phyloP scores from a whole-genome alignment of 345 rosid genomes.

The Cochlearia excelsa region DNA sequence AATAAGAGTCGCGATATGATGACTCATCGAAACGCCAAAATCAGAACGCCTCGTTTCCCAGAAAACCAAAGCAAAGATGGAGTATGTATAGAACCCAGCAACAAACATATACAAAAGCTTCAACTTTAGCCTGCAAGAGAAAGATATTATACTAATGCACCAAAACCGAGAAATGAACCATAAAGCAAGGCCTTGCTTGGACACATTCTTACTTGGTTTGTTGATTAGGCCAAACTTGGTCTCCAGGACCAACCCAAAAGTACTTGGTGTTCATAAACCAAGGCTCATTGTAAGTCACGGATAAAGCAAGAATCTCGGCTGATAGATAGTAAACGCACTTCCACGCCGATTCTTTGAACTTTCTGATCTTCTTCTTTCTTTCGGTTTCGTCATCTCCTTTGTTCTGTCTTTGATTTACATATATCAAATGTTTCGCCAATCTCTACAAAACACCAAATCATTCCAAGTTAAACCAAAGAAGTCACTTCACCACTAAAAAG shows the following conservation, averaged over 20 bases:
- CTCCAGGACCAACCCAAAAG: constrained; percentile 84
- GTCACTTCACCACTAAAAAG: not conserved
- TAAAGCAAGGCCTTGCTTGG: not conserved
- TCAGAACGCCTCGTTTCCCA: constrained; percentile 89
- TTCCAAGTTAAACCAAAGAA: constrained; percentile 5
- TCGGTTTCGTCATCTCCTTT: constrained; percentile 37
- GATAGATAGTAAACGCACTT: constrained; percentile 77
- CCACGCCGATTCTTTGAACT: constrained; percentile 95
- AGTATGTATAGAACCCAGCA: constrained; percentile 80
- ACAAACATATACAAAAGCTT: constrained; percentile 66
- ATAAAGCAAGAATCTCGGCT: constrained; percentile 61
- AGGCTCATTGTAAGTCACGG: constrained; percentile 66
- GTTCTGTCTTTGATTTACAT: constrained; percentile 46
- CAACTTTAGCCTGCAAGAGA: constrained; percentile 56
- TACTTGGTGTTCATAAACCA: constrained; percentile 71
- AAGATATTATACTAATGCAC: constrained; percentile 3
- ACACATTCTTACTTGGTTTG: constrained; percentile 62
- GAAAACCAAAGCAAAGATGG: constrained; percentile 68
- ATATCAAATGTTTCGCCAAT: constrained; percentile 51
- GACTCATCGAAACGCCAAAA: constrained; percentile 67
- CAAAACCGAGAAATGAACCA: not conserved
- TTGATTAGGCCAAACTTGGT: constrained; percentile 82
- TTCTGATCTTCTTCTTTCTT: constrained; percentile 54
- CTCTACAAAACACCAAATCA: constrained; percentile 46
- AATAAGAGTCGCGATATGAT: constrained; percentile 54